phyloP scores from a whole-genome alignment of 345 rosid genomes.

The Acer saccharum region DNA sequence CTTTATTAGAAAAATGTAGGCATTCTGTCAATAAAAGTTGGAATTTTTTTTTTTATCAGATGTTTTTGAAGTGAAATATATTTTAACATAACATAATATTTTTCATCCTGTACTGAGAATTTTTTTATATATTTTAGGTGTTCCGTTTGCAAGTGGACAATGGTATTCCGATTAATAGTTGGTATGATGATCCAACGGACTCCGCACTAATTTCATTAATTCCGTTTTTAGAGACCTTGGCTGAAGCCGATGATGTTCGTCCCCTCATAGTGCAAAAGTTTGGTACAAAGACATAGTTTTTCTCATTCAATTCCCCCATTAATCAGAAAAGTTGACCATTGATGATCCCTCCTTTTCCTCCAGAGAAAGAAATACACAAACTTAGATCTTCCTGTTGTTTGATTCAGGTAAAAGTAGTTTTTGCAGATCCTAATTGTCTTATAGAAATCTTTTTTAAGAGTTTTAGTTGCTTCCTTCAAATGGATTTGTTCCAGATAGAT shows the following conservation, averaged over 20 bases:
- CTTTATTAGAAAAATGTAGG: background rate
- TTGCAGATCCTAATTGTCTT: background rate
- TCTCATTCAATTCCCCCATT: background rate
- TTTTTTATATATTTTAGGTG: conserved; percentile 53
- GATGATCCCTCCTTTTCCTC: background rate
- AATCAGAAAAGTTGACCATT: background rate
- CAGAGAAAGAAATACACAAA: background rate
- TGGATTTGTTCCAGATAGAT: background rate
- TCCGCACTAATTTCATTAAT: conserved; percentile 73
- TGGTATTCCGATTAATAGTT: conserved; percentile 94
- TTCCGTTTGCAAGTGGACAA: conserved; percentile 91
- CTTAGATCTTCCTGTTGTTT: background rate
- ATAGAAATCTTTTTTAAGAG: background rate
- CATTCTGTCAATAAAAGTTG: background rate
- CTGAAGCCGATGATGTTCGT: conserved; percentile 81
- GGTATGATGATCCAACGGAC: conserved; percentile 89
- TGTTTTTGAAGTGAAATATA: background rate
- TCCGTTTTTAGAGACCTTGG: conserved; percentile 89
- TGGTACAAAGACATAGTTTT: conserved; percentile 54
- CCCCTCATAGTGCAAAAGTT: conserved; percentile 82
- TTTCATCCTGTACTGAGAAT: conserved; percentile 7
- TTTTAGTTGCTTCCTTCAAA: background rate
- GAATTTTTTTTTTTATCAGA: background rate
- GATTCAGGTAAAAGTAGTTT: background rate
- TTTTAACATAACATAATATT: too few relatives aligned